Evolutionary conservation across 2,329 filamentous ascomycete species (phyloP).

Genomic region (Dactylonectria estremocensis): DNA sequence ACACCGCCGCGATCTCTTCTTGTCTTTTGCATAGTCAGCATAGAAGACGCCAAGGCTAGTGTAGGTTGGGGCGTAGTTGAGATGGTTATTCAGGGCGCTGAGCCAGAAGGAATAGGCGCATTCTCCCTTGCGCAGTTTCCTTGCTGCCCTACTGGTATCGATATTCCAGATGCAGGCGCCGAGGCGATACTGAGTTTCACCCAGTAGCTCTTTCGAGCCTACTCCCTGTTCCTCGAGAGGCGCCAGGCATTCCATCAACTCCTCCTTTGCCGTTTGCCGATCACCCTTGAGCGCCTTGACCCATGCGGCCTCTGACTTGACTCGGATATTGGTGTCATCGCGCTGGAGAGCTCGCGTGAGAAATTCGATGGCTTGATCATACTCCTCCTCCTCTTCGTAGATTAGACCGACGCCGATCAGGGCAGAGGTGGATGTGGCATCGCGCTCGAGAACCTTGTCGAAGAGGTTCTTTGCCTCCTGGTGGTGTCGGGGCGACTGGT

Average conservation of each 20-base stretch:
- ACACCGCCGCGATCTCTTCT: constrained; percentile 87
- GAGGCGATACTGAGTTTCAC: constrained; percentile 88
- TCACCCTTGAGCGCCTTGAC: constrained; percentile 88
- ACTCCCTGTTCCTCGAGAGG: constrained; percentile 74
- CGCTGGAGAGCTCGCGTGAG: constrained; percentile 81
- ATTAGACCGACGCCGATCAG: constrained; percentile 93
- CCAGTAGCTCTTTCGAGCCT: constrained; percentile 77
- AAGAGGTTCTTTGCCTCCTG: constrained; percentile 90
- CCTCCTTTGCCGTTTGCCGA: constrained; percentile 75
- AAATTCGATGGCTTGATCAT: constrained; percentile 84
- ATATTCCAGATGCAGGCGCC: constrained; percentile 90
- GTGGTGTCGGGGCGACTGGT: constrained; percentile 92
- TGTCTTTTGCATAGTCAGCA: constrained; percentile 90
- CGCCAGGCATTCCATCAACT: constrained; percentile 79
- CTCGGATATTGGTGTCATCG: constrained; percentile 81
- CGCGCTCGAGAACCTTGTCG: constrained; percentile 82
- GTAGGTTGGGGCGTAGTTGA: constrained; percentile 91
- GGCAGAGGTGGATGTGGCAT: constrained; percentile 82
- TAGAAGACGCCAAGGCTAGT: constrained; percentile 93
- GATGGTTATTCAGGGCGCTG: constrained; percentile 85
- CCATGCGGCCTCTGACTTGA: constrained; percentile 93
- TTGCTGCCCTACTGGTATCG: constrained; percentile 79
- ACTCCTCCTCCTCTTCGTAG: constrained; percentile 94
- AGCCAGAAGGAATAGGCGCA: constrained; percentile 86
- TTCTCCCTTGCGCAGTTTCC: constrained; percentile 82